Evolutionary conservation across 495 filamentous ascomycete species (phyloP).

Genomic region (Penicillium roqueforti): DNA sequence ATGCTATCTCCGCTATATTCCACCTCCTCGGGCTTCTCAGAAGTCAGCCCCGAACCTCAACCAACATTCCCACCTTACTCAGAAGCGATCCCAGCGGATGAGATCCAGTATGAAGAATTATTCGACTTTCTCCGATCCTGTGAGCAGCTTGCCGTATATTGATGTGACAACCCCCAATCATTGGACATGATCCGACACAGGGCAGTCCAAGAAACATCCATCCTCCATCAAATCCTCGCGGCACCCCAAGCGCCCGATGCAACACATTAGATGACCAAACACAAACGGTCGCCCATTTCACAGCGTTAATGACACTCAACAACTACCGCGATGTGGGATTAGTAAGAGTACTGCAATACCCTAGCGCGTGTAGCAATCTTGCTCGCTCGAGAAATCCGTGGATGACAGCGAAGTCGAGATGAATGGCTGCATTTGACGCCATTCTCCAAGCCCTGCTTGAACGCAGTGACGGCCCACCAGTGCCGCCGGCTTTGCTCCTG

Average conservation of each 20-base stretch:
- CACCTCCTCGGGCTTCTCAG: slow-evolving; percentile 17
- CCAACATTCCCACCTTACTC: background rate
- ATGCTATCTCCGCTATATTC: slow-evolving; percentile 27
- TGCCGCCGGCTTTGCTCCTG: background rate
- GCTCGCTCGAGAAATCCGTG: slow-evolving; percentile 29
- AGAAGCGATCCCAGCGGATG: slow-evolving; percentile 20
- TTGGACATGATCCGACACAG: slow-evolving; percentile 21
- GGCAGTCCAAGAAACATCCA: slow-evolving; percentile 24
- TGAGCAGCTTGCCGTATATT: slow-evolving; percentile 33
- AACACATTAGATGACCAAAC: slow-evolving; percentile 33
- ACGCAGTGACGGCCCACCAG: slow-evolving; percentile 26
- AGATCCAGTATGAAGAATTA: slow-evolving; percentile 39
- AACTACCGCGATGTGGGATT: slow-evolving; percentile 42
- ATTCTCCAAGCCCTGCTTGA: slow-evolving; percentile 38
- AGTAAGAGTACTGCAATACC: slow-evolving; percentile 41
- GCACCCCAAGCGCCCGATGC: slow-evolving; percentile 29
- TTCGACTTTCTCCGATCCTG: slow-evolving; percentile 36
- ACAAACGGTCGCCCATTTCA: slow-evolving; percentile 35
- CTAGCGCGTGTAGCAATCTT: slow-evolving; percentile 25
- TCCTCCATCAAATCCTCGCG: slow-evolving; percentile 29
- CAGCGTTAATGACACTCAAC: slow-evolving; percentile 35
- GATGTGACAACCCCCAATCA: slow-evolving; percentile 15
- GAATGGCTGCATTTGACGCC: slow-evolving; percentile 37
- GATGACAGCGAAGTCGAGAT: slow-evolving; percentile 36
- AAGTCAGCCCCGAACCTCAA: slow-evolving; percentile 1